These are phyloP conservation scores for Ceratobasidium sp. DNA, from an alignment of 1,284 basidiomycete species.

Conservation along the genomic window DNA sequence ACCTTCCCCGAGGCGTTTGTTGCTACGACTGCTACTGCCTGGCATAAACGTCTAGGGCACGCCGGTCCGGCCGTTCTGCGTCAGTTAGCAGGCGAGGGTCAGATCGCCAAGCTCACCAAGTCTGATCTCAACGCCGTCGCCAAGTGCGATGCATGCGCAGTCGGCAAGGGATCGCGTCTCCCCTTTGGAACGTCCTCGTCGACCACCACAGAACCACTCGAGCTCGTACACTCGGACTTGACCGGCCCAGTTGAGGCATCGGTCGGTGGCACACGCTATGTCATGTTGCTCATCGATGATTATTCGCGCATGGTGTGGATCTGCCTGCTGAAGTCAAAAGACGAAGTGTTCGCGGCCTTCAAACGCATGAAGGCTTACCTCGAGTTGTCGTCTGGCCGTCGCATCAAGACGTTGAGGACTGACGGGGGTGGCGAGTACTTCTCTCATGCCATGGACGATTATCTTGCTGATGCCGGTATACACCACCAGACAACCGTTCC, in stretches of 20 bases:
- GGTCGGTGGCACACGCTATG: slow-evolving; percentile 51
- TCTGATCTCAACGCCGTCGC: neutral
- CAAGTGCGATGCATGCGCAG: slow-evolving; percentile 43
- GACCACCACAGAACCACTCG: slow-evolving; percentile 12
- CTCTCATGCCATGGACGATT: slow-evolving; percentile 42
- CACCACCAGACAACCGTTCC: slow-evolving; percentile 50
- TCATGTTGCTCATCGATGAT: slow-evolving; percentile 54
- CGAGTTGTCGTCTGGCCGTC: slow-evolving; percentile 51
- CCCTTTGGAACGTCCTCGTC: slow-evolving; percentile 31
- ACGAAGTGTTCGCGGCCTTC: slow-evolving; percentile 51
- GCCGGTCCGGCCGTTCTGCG: neutral
- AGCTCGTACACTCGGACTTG: slow-evolving; percentile 53
- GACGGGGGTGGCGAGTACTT: slow-evolving; percentile 57
- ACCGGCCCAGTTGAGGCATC: slow-evolving; percentile 50
- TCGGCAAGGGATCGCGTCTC: slow-evolving; percentile 35
- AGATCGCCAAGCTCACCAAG: neutral
- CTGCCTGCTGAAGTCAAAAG: slow-evolving; percentile 51
- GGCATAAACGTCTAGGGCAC: neutral
- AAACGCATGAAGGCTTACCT: slow-evolving; percentile 50
- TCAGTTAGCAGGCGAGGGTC: neutral
- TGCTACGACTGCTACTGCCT: neutral
- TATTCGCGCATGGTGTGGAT: slow-evolving; percentile 47
- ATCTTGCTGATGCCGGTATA: slow-evolving; percentile 51
- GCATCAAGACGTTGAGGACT: slow-evolving; percentile 51
- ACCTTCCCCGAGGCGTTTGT: neutral